Evolutionary conservation across 768 basidiomycete genomes (phyloP).

Genomic region (Boletus reticulatus): DNA sequence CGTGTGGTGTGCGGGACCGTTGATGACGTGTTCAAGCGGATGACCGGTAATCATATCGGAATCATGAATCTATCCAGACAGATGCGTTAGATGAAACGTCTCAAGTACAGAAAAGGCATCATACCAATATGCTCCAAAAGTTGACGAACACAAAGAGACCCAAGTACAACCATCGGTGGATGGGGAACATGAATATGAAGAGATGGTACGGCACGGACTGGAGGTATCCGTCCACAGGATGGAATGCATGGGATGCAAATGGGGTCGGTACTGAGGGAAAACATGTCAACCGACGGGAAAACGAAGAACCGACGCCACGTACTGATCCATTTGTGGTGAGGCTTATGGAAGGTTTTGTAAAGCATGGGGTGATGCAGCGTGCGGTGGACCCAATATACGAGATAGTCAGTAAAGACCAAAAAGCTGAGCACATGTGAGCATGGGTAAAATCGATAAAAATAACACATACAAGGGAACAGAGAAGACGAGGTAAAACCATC

Average conservation of each 20-base stretch:
- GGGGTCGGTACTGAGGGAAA: slow-evolving; percentile 81
- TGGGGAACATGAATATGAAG: slow-evolving; percentile 86
- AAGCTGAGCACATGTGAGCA: slow-evolving; percentile 43
- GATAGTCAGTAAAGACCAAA: slow-evolving; percentile 86
- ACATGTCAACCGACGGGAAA: slow-evolving; percentile 6
- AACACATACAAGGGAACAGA: slow-evolving; percentile 63
- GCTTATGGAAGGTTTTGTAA: slow-evolving; percentile 94
- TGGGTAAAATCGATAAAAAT: background rate
- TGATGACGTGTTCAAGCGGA: slow-evolving; percentile 84
- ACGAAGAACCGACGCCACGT: slow-evolving; percentile 26
- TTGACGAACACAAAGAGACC: slow-evolving; percentile 89
- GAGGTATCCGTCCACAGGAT: slow-evolving; percentile 90
- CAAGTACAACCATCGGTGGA: slow-evolving; percentile 84
- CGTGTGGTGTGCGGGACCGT: slow-evolving; percentile 98
- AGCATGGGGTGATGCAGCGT: slow-evolving; percentile 78
- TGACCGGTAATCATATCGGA: slow-evolving; percentile 98
- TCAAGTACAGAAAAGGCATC: slow-evolving; percentile 22
- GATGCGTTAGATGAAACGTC: background rate
- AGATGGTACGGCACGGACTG: slow-evolving; percentile 96
- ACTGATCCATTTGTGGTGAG: slow-evolving; percentile 99
- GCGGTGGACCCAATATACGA: slow-evolving; percentile 97
- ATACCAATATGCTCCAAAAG: slow-evolving; percentile 88
- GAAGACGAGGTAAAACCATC: slow-evolving; percentile 67
- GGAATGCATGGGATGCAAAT: slow-evolving; percentile 97
- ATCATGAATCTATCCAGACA: slow-evolving; percentile 81